phyloP scores from a whole-genome alignment of 2,329 filamentous ascomycete genomes.

The Exutisphaerella laricina region DNA sequence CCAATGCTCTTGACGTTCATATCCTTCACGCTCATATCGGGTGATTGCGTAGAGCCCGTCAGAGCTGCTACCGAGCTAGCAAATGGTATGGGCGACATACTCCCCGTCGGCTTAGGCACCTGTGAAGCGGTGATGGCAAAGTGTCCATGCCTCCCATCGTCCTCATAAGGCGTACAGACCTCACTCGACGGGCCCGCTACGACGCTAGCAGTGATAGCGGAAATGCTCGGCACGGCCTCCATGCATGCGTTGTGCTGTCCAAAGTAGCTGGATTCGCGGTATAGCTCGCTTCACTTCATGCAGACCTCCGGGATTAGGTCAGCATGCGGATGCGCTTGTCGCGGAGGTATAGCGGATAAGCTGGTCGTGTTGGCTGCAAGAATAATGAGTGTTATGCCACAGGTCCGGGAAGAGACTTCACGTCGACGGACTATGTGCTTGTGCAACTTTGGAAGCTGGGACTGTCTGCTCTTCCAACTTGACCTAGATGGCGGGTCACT shows the following conservation, averaged over 20 bases:
- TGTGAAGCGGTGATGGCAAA: constrained; percentile 27
- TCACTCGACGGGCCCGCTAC: constrained; percentile 21
- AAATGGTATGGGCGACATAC: constrained; percentile 14
- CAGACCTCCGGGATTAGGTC: too few relatives aligned
- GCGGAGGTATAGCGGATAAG: too few relatives aligned
- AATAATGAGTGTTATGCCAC: too few relatives aligned
- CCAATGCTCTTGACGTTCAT: constrained; percentile 27
- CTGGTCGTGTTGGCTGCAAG: too few relatives aligned
- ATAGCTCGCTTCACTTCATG: too few relatives aligned
- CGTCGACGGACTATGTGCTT: too few relatives aligned
- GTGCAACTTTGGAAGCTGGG: too few relatives aligned
- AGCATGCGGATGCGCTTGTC: too few relatives aligned
- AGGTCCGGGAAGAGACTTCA: too few relatives aligned
- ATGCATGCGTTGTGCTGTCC: constrained; percentile 8
- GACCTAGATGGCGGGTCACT: too few relatives aligned
- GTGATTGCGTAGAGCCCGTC: constrained; percentile 6
- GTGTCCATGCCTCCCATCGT: constrained; percentile 24
- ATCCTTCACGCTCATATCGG: constrained; percentile 22
- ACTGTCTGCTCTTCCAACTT: too few relatives aligned
- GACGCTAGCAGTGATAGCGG: constrained; percentile 9
- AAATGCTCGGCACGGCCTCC: constrained; percentile 6
- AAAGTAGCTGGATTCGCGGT: too few relatives aligned
- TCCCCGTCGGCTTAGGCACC: constrained; percentile 24
- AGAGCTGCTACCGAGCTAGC: not conserved
- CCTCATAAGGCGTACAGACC: constrained; percentile 23